phyloP scores from a whole-genome alignment of 768 basidiomycete species.

The Clitopilus hobsonii region DNA sequence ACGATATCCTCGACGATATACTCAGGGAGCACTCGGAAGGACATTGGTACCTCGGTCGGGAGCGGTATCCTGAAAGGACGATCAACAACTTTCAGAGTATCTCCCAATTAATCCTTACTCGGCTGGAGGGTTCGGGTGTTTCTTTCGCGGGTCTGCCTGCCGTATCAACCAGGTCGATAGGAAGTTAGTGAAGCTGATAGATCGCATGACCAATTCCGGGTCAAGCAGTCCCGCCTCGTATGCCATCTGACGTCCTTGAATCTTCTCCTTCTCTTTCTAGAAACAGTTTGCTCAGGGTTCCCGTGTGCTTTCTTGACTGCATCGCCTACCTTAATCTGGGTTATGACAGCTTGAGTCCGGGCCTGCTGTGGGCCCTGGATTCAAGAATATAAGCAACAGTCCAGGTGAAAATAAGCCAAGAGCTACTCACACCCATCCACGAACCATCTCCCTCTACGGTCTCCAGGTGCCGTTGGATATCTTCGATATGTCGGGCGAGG shows the following conservation, averaged over 20 bases:
- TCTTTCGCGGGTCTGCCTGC: conserved; percentile 75
- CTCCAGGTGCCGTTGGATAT: conserved; percentile 74
- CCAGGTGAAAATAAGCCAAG: background rate
- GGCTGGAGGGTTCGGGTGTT: conserved; percentile 65
- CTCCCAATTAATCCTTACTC: conserved; percentile 44
- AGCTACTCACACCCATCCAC: conserved; percentile 71
- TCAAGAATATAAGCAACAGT: conserved; percentile 1
- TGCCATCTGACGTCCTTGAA: conserved; percentile 70
- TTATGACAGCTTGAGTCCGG: conserved; percentile 74
- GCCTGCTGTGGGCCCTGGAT: conserved; percentile 64
- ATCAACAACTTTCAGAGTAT: background rate
- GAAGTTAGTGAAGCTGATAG: conserved; percentile 82
- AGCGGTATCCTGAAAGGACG: conserved; percentile 68
- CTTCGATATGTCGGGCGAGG: conserved; percentile 68
- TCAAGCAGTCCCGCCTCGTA: conserved; percentile 85
- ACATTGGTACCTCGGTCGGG: conserved; percentile 77
- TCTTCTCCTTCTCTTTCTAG: conserved; percentile 64
- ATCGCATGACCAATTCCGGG: conserved; percentile 75
- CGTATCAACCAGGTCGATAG: conserved; percentile 93
- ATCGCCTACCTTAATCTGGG: conserved; percentile 69
- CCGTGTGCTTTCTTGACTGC: too few relatives aligned
- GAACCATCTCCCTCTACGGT: conserved; percentile 69
- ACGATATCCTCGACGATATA: conserved; percentile 92
- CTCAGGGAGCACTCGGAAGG: conserved; percentile 88
- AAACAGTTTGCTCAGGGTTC: too few relatives aligned